phyloP scores from a whole-genome alignment of 179 eudicot species.

The Patellifolia procumbens region DNA sequence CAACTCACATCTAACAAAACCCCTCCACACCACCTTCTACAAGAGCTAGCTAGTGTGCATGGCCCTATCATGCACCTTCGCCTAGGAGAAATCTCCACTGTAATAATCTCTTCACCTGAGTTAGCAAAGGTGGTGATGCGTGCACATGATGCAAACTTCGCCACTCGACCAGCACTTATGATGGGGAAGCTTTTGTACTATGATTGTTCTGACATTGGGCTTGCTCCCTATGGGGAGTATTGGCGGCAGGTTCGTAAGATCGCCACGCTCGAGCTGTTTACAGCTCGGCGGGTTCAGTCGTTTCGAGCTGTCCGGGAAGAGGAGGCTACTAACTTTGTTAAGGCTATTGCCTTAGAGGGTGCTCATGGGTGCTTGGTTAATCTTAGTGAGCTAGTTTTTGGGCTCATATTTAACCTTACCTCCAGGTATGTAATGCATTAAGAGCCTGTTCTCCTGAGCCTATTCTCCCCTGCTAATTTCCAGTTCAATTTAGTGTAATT shows the following conservation, averaged over 20 bases:
- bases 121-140: slow-evolving; percentile 26
- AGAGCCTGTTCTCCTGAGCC: no score
- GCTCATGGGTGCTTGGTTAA: slow-evolving; percentile 22
- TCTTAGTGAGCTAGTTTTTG: slow-evolving; percentile 22
- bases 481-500: no score
- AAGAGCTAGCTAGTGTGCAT: slow-evolving; percentile 22
- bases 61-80: slow-evolving; percentile 40
- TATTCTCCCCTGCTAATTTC: no score
- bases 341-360: slow-evolving; percentile 8
- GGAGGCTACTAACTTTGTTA: slow-evolving; percentile 17
- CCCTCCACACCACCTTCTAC: slow-evolving; percentile 24
- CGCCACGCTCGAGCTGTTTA: slow-evolving; percentile 32
- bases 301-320: slow-evolving; percentile 31
- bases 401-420: slow-evolving; percentile 18
- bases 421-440: slow-evolving; percentile 11
- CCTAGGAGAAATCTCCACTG: slow-evolving; percentile 29
- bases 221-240: slow-evolving; percentile 32
- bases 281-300: slow-evolving; percentile 23
- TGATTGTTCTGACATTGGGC: slow-evolving; percentile 15
- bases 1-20: slow-evolving; percentile 24
- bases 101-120: slow-evolving; percentile 32
- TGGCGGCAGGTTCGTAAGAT: slow-evolving; percentile 35
- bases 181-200: neutral
- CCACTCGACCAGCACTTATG: slow-evolving; percentile 19
- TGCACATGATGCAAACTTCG: slow-evolving; percentile 18